Conservation (phyloP, 495 filamentous ascomycete species). For the Neurospora sp. region DNA sequence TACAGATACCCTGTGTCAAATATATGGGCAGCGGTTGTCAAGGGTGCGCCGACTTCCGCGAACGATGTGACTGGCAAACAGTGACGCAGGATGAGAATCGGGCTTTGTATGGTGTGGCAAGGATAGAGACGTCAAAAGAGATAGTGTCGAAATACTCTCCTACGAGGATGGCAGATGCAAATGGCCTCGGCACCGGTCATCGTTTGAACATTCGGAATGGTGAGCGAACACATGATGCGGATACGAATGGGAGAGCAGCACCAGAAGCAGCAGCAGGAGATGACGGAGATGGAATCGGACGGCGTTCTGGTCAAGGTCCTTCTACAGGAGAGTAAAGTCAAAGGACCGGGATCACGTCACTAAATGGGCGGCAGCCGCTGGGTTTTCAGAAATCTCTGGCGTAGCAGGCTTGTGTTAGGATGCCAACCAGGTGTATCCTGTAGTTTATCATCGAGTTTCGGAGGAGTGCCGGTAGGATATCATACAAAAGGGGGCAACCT, state of each 20-base stretch:
- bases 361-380: neutral
- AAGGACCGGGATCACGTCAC: neutral
- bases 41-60: slow-evolving; percentile 82
- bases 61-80: slow-evolving; percentile 73
- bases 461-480: neutral
- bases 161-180: neutral
- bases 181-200: neutral
- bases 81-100: slow-evolving; percentile 54
- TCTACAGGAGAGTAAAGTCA: neutral
- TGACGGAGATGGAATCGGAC: neutral
- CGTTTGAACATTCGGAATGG: neutral
- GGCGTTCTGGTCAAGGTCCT: neutral
- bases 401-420: neutral
- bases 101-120: slow-evolving; percentile 19
- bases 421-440: neutral
- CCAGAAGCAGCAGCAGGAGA: neutral
- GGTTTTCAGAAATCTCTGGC: neutral
- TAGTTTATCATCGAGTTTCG: neutral
- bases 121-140: neutral
- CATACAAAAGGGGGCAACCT: neutral
- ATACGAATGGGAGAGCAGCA: neutral
- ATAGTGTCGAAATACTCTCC: neutral
- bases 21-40: slow-evolving; percentile 68
- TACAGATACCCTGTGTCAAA: slow-evolving; percentile 74
- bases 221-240: neutral